Conservation (phyloP, 495 filamentous ascomycete species). For the Echria macrotheca region DNA sequence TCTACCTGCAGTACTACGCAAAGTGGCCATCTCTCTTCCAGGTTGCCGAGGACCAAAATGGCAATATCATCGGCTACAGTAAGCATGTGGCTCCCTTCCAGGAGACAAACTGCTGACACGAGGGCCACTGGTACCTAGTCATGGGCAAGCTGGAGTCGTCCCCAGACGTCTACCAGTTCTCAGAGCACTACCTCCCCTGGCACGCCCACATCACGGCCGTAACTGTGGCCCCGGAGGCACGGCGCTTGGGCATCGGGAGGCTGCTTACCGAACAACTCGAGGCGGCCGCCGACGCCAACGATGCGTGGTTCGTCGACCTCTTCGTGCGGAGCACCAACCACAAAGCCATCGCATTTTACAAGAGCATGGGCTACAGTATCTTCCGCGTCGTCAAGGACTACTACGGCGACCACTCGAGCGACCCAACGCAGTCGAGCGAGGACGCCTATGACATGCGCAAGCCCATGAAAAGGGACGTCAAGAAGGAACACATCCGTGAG, state of each 20-base stretch:
- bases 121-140: no score
- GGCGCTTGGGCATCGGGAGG: slow-evolving; percentile 79
- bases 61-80: slow-evolving; percentile 92
- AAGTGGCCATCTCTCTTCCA: slow-evolving; percentile 93
- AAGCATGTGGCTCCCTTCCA: slow-evolving; percentile 25
- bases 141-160: slow-evolving; percentile 95
- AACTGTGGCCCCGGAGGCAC: slow-evolving; percentile 81
- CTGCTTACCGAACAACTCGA: slow-evolving; percentile 75
- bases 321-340: slow-evolving; percentile 87
- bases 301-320: slow-evolving; percentile 93
- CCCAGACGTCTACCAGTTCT: slow-evolving; percentile 61
- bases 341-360: slow-evolving; percentile 82
- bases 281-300: slow-evolving; percentile 66
- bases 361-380: slow-evolving; percentile 81
- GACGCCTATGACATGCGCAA: slow-evolving; percentile 98
- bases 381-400: slow-evolving; percentile 86
- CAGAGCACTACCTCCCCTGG: slow-evolving; percentile 87
- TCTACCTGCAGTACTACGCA: slow-evolving; percentile 91
- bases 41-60: slow-evolving; percentile 72
- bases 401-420: slow-evolving; percentile 68
- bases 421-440: slow-evolving; percentile 58
- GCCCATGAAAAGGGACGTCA: slow-evolving; percentile 76
- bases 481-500: slow-evolving; percentile 67
- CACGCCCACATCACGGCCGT: slow-evolving; percentile 97
- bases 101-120: not conserved